Conservation (phyloP, 805 yeast genomes). For the Cephaloascus albidus region DNA sequence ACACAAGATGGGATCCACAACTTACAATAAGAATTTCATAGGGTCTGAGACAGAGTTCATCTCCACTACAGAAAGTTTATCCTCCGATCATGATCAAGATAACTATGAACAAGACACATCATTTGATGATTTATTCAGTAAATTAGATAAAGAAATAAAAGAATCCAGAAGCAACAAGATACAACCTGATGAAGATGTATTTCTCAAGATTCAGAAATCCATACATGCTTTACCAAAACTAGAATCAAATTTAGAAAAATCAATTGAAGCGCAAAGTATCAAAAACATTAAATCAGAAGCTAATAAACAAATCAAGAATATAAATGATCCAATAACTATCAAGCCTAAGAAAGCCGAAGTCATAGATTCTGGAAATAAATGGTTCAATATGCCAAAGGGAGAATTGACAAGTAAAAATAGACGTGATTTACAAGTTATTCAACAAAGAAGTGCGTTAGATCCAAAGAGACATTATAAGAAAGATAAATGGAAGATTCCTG, state of each 20-base stretch:
- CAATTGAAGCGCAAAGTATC: conserved; percentile 6
- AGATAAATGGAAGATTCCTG: conserved; percentile 70
- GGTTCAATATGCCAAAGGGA: conserved; percentile 77
- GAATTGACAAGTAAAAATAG: conserved; percentile 65
- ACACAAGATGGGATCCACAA: too few relatives aligned
- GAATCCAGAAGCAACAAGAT: background rate
- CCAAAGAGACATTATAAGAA: conserved; percentile 94
- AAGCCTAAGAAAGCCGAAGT: conserved; percentile 8
- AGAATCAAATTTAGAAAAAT: conserved; percentile 15
- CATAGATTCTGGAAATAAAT: conserved; percentile 42
- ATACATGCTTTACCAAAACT: conserved; percentile 31
- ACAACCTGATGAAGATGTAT: conserved; percentile 9
- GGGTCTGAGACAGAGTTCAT: background rate
- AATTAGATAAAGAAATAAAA: conserved; percentile 9
- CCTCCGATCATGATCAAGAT: background rate
- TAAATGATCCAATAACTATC: conserved; percentile 37
- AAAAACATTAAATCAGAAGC: conserved; percentile 6
- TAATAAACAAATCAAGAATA: conserved; percentile 16
- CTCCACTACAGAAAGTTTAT: background rate
- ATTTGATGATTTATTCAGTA: conserved; percentile 24
- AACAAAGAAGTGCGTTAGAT: conserved; percentile 85
- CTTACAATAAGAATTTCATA: too few relatives aligned
- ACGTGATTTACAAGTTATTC: conserved; percentile 69
- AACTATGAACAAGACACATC: background rate
- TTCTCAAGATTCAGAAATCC: conserved; percentile 23